Conservation (phyloP, 2,329 filamentous ascomycete genomes). For the Claviceps sp. region DNA sequence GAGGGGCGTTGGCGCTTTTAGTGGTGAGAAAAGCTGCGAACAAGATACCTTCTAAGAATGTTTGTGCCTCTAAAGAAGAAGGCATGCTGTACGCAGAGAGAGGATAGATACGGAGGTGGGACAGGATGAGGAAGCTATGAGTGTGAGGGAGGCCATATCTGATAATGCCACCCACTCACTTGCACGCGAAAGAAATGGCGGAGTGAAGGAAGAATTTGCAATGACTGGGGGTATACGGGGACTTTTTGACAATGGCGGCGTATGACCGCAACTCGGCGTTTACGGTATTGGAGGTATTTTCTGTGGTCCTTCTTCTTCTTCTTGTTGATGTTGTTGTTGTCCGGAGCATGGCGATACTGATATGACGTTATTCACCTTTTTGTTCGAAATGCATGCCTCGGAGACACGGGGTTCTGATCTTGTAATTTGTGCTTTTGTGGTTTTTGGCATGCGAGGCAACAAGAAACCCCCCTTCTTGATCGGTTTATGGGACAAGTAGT, state of each 20-base stretch:
- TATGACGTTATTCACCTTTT: conserved; percentile 13
- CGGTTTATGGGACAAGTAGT: no score
- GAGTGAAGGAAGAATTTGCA: background rate
- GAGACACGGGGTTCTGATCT: background rate
- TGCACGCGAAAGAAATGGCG: background rate
- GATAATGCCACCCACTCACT: background rate
- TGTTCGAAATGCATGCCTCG: conserved; percentile 5
- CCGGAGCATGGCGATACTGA: conserved; percentile 21
- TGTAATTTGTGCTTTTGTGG: background rate
- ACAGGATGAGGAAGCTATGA: background rate
- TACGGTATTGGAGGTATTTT: conserved; percentile 16
- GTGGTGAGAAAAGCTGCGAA: background rate
- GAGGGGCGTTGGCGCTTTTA: no score
- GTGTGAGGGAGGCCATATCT: background rate
- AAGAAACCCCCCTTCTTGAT: background rate
- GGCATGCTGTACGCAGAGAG: background rate
- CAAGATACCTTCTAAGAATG: background rate
- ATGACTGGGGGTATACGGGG: background rate
- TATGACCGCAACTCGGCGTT: conserved; percentile 13
- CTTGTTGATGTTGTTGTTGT: conserved; percentile 9
- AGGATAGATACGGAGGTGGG: no score
- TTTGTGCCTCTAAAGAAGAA: background rate
- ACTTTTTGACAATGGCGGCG: conserved; percentile 8
- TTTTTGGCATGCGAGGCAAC: background rate
- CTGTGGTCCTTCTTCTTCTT: conserved; percentile 9